Base-by-base conservation (phyloP, 148 eudicot species). In the Vaccinium corymbosum region DNA sequence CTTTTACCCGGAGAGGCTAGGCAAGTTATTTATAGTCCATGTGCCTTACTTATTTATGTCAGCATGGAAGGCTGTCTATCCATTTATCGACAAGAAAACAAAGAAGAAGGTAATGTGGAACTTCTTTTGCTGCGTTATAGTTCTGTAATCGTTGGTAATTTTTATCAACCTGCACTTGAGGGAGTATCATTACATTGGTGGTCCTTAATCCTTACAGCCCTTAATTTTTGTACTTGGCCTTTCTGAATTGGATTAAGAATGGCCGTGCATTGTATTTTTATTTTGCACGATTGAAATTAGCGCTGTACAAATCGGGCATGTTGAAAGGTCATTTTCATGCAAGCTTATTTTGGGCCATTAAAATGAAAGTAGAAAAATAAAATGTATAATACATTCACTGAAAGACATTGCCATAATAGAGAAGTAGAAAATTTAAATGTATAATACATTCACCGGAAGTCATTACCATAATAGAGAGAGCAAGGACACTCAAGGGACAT, bases 1-100 rank as follows among this genome's bases (percentile, higher is more conserved):
- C 80, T 91, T 73, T 84, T 89, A 89, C 76, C 94, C 94, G 14
- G 94, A 92, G 87, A 86, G 94, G 82, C 89, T 92, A 56, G 92
- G 90, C 20, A 92, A 90, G 85, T 56, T 92, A 74, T 87, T 81
- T 64, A 82, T 90, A 10, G 85, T 92, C 22, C 88, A 92, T 77
- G 90, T 82, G 75, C 92, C 92, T 53, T 87, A 88, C 56, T 14
- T 92, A 51, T 92, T 92, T 81, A 90, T 90, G 94, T 86, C 90
- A 1, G 89, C 86, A 3, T 92, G 94, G 94, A 92, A 92, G 88
- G 87, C 85, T 74, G 76, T 92, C 62, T 90, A 92, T 79, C 94
- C 92, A 8, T 92, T 90, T 76, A 88, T 92, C 70, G 94, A 92
- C 86, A 81, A 86, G 72, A 92, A 90, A 62, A 92, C 94, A 9